Evolutionary conservation across 225 moss, liverwort and hornwort genomes (phyloP).

Genomic region (Asterella californica): DNA sequence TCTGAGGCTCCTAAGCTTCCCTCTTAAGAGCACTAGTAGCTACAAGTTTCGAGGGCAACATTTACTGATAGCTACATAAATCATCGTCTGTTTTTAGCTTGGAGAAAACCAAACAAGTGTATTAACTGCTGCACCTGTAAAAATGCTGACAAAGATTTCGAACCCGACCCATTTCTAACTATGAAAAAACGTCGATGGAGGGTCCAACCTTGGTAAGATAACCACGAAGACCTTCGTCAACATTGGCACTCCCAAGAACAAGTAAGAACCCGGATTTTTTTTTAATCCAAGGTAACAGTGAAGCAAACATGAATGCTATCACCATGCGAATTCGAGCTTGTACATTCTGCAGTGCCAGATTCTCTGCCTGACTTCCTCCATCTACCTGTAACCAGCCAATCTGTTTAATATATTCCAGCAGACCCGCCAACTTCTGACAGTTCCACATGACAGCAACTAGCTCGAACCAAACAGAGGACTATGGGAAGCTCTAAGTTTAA

Average conservation of each 20-base stretch:
- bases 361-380: conserved; percentile 85
- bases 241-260: conserved; percentile 95
- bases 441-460: background rate
- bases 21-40: background rate
- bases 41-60: background rate
- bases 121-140: background rate
- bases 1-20: background rate
- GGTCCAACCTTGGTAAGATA: conserved; percentile 81
- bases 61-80: too few relatives aligned
- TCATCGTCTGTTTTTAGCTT: too few relatives aligned
- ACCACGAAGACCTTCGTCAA: conserved; percentile 94
- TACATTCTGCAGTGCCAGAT: conserved; percentile 86
- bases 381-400: conserved; percentile 44
- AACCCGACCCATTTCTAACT: background rate
- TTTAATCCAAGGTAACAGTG: conserved; percentile 88
- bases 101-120: background rate
- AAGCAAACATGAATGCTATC: conserved; percentile 89
- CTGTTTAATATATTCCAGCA: background rate
- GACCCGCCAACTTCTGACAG: background rate
- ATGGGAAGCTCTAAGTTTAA: background rate
- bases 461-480: background rate
- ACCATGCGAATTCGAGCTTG: conserved; percentile 98
- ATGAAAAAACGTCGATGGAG: background rate
- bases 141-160: background rate
- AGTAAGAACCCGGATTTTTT: conserved; percentile 84